Evolutionary conservation across 225 moss, liverwort and hornwort species (phyloP).

Genomic region (Climacium dendroides): DNA sequence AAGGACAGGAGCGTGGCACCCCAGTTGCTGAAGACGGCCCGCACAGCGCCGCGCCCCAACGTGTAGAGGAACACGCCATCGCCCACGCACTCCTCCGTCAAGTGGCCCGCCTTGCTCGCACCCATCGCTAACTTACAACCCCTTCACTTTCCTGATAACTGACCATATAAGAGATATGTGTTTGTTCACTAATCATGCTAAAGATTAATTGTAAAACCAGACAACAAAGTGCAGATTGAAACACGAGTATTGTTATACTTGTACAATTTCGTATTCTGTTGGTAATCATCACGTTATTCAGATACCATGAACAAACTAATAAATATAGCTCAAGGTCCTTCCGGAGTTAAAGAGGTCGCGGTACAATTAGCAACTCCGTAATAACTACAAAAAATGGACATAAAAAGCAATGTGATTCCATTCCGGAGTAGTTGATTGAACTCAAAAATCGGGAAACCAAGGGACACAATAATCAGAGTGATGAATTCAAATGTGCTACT

Average conservation of each 20-base stretch:
- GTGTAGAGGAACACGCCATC: conserved; percentile 37
- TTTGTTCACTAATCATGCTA: not conserved
- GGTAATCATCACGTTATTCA: not conserved
- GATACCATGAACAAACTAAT: not conserved
- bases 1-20: conserved; percentile 44
- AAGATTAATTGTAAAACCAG: not conserved
- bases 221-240: not conserved
- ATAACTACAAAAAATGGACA: not conserved
- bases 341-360: not conserved
- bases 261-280: not conserved
- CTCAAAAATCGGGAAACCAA: not conserved
- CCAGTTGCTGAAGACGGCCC: conserved; percentile 44
- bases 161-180: not conserved
- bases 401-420: not conserved
- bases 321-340: not conserved
- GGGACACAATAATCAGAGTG: not conserved
- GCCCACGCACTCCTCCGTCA: conserved; percentile 41
- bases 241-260: not conserved
- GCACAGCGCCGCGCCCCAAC: conserved; percentile 32
- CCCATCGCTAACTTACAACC: conserved; percentile 2
- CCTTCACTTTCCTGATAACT: not conserved
- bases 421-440: not conserved
- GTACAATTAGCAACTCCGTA: not conserved
- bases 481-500: not conserved
- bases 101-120: not conserved